Percentiles rank a stretch among this genome's conserved stretches.
These are phyloP conservation scores for Cyberlindnera veronae DNA, from an alignment of 805 yeast genomes.

Conservation along the genomic window DNA sequence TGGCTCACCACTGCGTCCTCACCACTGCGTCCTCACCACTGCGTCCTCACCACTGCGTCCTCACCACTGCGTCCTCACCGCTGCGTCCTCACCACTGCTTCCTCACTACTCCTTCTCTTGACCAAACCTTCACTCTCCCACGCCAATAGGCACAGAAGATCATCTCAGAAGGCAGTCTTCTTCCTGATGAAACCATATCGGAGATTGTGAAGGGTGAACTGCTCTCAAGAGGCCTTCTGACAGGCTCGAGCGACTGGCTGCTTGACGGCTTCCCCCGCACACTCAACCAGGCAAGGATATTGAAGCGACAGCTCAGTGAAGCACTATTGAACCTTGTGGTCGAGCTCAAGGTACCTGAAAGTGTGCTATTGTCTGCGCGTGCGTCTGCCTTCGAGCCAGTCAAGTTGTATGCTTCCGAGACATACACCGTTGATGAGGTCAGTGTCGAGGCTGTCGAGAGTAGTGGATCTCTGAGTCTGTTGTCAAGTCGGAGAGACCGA, in stretches of 20 bases:
- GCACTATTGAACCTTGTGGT: slow-evolving; percentile 70
- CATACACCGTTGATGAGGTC: slow-evolving; percentile 47
- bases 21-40: no score
- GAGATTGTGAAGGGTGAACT: slow-evolving; percentile 52
- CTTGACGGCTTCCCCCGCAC: slow-evolving; percentile 95
- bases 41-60: no score
- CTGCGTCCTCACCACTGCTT: slow-evolving; percentile 51
- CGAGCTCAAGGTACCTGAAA: slow-evolving; percentile 81
- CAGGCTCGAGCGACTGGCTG: slow-evolving; percentile 51
- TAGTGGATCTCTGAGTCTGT: slow-evolving; percentile 75
- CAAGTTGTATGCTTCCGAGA: slow-evolving; percentile 33
- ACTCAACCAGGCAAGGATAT: slow-evolving; percentile 58
- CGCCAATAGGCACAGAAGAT: slow-evolving; percentile 53
- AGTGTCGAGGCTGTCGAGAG: slow-evolving; percentile 32
- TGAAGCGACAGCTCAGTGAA: slow-evolving; percentile 42
- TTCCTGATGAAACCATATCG: slow-evolving; percentile 73
- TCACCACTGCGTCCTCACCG: slow-evolving; percentile 72
- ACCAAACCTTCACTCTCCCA: slow-evolving; percentile 56
- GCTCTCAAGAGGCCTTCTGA: slow-evolving; percentile 38
- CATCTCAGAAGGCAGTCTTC: slow-evolving; percentile 60
- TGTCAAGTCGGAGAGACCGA: slow-evolving; percentile 82
- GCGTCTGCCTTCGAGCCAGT: slow-evolving; percentile 71
- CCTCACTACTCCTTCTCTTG: slow-evolving; percentile 75
- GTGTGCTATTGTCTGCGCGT: slow-evolving; percentile 75
- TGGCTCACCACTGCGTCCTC: no score